phyloP scores from a whole-genome alignment of 176 grass and related monocot genomes.

The Puccinellia tenuiflora region DNA sequence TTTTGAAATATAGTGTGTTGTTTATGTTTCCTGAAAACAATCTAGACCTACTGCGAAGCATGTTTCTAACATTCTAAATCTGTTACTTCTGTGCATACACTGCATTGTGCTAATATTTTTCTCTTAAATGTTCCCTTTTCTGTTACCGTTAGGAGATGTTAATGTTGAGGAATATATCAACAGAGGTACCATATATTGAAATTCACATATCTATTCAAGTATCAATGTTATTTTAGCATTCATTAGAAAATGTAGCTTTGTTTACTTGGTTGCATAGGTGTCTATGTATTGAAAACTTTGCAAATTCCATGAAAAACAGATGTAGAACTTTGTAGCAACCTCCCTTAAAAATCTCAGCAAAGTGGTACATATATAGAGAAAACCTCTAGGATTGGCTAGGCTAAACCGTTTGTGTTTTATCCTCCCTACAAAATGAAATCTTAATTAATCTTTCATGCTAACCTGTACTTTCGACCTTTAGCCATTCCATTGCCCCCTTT shows the following conservation, averaged over 20 bases:
- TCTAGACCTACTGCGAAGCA: too few relatives aligned
- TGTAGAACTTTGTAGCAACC: not conserved
- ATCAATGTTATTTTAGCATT: not conserved
- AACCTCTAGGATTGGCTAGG: not conserved
- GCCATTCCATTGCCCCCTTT: not conserved
- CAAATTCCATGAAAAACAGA: not conserved
- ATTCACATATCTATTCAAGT: not conserved
- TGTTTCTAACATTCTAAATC: too few relatives aligned
- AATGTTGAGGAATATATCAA: not conserved
- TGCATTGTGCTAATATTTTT: not conserved
- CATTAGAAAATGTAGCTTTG: not conserved
- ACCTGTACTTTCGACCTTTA: not conserved
- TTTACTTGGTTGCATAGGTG: not conserved
- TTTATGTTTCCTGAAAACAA: too few relatives aligned
- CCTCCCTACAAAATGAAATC: not conserved
- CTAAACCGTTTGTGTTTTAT: not conserved
- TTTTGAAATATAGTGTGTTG: too few relatives aligned
- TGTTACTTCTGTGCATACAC: too few relatives aligned
- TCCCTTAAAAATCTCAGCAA: not conserved
- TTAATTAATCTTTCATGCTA: not conserved
- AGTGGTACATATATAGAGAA: not conserved
- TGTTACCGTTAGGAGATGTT: not conserved
- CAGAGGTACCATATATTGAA: not conserved
- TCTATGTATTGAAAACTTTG: not conserved
- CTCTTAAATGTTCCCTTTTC: not conserved